Evolutionary conservation across 2,329 filamentous ascomycete species (phyloP), one percentile per base, ranked within the genome.

Genomic region (Aspergillus floridensis): DNA sequence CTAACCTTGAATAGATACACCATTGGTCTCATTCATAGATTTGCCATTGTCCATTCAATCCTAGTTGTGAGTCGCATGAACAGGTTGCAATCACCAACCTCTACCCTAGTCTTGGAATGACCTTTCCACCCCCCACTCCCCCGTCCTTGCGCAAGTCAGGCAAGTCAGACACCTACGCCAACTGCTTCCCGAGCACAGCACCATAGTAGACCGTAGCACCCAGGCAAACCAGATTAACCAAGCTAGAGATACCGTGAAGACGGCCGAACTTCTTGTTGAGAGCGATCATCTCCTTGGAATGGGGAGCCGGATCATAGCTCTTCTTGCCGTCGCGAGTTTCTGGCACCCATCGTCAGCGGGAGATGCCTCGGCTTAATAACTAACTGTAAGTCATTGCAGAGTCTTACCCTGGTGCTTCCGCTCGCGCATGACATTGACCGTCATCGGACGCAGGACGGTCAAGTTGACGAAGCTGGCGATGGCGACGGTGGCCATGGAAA

Each of bases 241-340:
- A 74, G 29, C 90, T 90, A 7, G 91, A 96, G 51, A 90, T 78
- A 5, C 93, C 91, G 75, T 99, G 95, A 59, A 96, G 76, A 62
- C 84, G 84, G 16, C 85, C 86, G 74, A 98, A 98, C 63, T 81
- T 82, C 77, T 87, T 90, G 80, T 93, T 96, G 68, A 96, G 76
- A 8, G 81, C 82, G 66, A 86, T 76, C 93, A 98, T 97, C 79
- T 93, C 91, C 66, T 88, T 82, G 5, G 90, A 95, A 70, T 96
- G 91, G 44, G 92, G 90, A 1, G 87, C 84, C 55, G 85, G 79
- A 64, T 96, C 92, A 70, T 89, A 90, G 75, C 88, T 91, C 73
- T 89, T 90, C 83, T 96, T 97, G 57, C 92, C 92, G 72, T 97
- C 93, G 68, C 88, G 87, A 62, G 89, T 92, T 81, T 93, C 93